phyloP scores from a whole-genome alignment of 257 asterid genomes.

The Phtheirospermum japonicum region DNA sequence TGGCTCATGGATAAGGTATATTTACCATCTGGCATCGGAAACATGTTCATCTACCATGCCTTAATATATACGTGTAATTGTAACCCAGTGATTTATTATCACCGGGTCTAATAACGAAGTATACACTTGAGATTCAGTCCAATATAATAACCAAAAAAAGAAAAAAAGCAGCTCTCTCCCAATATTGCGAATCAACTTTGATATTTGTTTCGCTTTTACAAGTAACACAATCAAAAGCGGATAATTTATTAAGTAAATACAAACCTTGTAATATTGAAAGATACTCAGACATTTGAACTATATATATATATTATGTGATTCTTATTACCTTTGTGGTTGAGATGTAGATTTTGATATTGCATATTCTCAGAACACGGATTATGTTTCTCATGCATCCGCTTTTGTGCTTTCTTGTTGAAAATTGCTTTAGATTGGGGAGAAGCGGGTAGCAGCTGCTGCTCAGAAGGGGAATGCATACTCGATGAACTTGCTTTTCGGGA shows the following conservation, averaged over 20 bases:
- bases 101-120: not conserved
- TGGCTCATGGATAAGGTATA: constrained; percentile 99
- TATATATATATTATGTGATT: no score
- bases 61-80: not conserved
- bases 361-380: constrained; percentile 5
- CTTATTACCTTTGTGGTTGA: not conserved
- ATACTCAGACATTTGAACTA: no score
- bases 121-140: not conserved
- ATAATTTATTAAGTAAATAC: not conserved
- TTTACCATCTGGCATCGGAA: constrained; percentile 10
- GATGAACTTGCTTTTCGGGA: constrained; percentile 64
- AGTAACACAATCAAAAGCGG: not conserved
- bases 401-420: constrained; percentile 18
- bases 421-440: constrained; percentile 70
- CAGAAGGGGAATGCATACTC: constrained; percentile 83
- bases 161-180: not conserved
- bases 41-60: constrained; percentile 14
- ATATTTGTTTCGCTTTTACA: not conserved
- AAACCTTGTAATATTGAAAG: not conserved
- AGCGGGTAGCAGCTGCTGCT: constrained; percentile 73
- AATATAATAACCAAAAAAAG: not conserved
- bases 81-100: not conserved
- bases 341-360: constrained; percentile 3
- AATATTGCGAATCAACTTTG: not conserved
- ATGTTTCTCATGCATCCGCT: not conserved